Base-by-base conservation (phyloP, 1,284 basidiomycete genomes). In the Inonotus hispidus region DNA sequence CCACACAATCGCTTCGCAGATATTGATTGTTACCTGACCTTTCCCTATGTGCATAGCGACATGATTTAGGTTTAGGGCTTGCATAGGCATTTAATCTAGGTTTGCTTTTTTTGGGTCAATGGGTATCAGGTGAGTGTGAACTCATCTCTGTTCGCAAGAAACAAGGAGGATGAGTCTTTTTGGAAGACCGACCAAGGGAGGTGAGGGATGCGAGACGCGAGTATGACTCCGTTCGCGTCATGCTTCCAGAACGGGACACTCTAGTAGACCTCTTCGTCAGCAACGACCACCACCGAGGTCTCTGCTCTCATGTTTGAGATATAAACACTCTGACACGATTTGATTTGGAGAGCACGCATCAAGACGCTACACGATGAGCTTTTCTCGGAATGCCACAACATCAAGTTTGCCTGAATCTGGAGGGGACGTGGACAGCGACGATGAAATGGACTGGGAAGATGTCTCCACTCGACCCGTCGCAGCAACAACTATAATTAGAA, bases 401-500 rank as follows among this genome's bases (percentile, higher is more conserved):
- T 62, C 52, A 25, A 43, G 53, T 32, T 14, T 23, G 27, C 46
- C 37, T 1, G n/a, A 10, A n/a, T 50, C 46, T 8, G 43, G 43
- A 10, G 35, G 54, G 25, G 58, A 58, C 10, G 56, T 41, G 35
- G 62, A 57, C 25, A 60, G 62, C 39, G 63, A 64, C 29, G 59
- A 60, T 5, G 63, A 64, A 50, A 61, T 58, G 55, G 63, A 64
- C 56, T 64, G 63, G 59, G 75, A 75, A 63, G 69, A 73, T 64
- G 73, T 75, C 69, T 65, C 69, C 5, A 71, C 74, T 3, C 73
- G 73, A 13, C 63, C 66, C 6, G 66, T 65, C 11, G n/a, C 16
- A 52, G 64, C 68, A 16, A 27, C 60, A 21, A 23, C 21, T 32
- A 32, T 32, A 32, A 4, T 8, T 32, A 32, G 4, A 29, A 16